Evolutionary conservation across 176 grass and related monocot species (phyloP).

Genomic region (Aegilops speltoides): DNA sequence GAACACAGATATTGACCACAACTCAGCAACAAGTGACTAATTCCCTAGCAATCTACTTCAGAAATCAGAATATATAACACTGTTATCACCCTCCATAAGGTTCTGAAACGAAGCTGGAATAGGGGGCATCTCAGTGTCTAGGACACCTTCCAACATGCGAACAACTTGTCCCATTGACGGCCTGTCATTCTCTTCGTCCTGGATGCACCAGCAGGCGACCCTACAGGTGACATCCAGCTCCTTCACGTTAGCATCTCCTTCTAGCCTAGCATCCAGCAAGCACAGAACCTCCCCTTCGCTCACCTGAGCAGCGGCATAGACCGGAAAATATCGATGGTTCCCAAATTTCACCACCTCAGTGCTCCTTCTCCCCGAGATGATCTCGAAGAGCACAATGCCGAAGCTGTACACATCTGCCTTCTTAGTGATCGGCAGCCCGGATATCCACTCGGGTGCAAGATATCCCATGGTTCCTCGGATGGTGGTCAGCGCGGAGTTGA

Average conservation of each 20-base stretch:
- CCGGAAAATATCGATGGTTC: conserved; percentile 35
- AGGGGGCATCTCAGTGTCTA: conserved; percentile 28
- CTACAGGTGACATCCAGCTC: conserved; percentile 35
- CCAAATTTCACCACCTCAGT: neutral
- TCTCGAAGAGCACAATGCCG: conserved; percentile 56
- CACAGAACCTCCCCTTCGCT: conserved; percentile 40
- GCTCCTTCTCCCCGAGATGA: conserved; percentile 45
- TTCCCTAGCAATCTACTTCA: neutral
- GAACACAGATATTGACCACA: neutral
- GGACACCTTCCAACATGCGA: conserved; percentile 34
- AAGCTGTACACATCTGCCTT: conserved; percentile 65
- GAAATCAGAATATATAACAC: conserved; percentile 13
- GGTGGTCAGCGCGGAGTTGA: conserved; percentile 45
- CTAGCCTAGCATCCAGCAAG: conserved; percentile 38
- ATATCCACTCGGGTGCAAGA: conserved; percentile 56
- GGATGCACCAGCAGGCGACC: conserved; percentile 62
- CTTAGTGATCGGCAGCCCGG: conserved; percentile 35
- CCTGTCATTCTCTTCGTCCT: conserved; percentile 35
- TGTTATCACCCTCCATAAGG: conserved; percentile 24
- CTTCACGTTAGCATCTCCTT: conserved; percentile 29
- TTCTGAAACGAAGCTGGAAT: conserved; percentile 39
- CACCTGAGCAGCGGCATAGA: conserved; percentile 28
- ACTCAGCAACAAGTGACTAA: neutral
- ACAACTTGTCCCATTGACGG: conserved; percentile 53
- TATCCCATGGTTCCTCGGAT: conserved; percentile 54